These are phyloP conservation scores for Fusarium falciforme DNA, from an alignment of 2,329 filamentous ascomycete species.

Conservation along the genomic window DNA sequence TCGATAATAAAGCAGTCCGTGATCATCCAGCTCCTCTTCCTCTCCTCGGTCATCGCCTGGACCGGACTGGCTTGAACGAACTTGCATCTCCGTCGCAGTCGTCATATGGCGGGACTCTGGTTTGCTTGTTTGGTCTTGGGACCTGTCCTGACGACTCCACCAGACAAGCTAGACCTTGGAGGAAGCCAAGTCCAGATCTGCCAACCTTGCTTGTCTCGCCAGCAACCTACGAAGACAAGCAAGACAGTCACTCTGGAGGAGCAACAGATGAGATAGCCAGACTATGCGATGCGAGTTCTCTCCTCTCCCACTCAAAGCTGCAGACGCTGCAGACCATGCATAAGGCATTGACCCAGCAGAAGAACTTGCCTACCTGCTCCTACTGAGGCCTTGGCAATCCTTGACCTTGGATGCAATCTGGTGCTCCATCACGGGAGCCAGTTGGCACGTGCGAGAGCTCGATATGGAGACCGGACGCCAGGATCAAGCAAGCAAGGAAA, in stretches of 20 bases:
- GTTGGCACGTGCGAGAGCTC: constrained; percentile 43
- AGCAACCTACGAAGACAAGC: neutral
- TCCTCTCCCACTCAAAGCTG: neutral
- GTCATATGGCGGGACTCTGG: constrained; percentile 21
- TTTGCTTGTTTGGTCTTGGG: constrained; percentile 22
- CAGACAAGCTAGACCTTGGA: neutral
- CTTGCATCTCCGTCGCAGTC: constrained; percentile 4
- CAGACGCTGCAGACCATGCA: neutral
- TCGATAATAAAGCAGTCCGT: constrained; percentile 15
- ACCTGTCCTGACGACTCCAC: constrained; percentile 24
- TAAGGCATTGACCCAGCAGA: neutral
- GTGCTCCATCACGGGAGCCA: constrained; percentile 13
- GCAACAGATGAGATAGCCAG: neutral
- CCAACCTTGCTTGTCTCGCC: constrained; percentile 1
- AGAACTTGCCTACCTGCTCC: neutral
- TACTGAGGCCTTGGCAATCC: constrained; percentile 8
- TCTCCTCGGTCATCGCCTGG: neutral
- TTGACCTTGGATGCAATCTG: constrained; percentile 12
- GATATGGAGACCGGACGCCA: constrained; percentile 16
- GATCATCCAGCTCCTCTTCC: neutral
- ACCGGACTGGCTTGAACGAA: neutral
- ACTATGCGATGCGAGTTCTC: neutral
- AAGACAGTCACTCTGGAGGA: neutral
- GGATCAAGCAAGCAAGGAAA: constrained; percentile 6
- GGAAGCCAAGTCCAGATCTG: constrained; percentile 16